Base-by-base conservation (phyloP, 129 eudicot genomes). In the Calendula officinalis region DNA sequence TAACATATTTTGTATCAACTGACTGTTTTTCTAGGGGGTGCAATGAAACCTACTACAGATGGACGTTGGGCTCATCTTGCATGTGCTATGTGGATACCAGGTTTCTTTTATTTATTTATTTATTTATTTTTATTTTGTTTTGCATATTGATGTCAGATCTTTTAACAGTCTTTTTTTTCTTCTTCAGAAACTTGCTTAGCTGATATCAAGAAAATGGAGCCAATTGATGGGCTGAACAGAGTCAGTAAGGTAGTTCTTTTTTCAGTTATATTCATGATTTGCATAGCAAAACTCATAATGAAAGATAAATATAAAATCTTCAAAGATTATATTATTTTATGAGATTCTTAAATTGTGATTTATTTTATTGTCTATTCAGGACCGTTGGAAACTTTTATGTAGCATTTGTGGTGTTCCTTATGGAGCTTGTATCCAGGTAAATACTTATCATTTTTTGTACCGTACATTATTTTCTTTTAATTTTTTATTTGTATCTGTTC, bases 1-100 rank as follows among this genome's bases (percentile, higher is more conserved):
- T 58, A 48, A 46, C 27, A 58, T 5, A 33, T 15, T 37, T 7
- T 62, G 47, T 60, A 39, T 64, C 38, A 64, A 64, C 17, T 22
- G 36, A 38, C 66, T 69, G 9, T 69, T 49, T 53, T 60, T 42
- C 17, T 65, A 94, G 99, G 99, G 54, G 99, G 99, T 80, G 99
- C 95, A 60, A 88, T 94, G 99, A 94, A 94, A 81, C 92, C 92
- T 66, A 94, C 99, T 33, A 86, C 89, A 5, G 97, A 94, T 68
- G 99, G 92, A 35, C 91, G 96, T 34, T 94, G 99, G 99, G 99
- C 99, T 74, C 99, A 94, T 80, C 95, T 94, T 56, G 95, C 99
- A 71, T 94, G 99, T 81, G 99, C 99, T 67, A 94, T 94, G 73
- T 94, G 99, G 99, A 88, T 94, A 72, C 99, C 99, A 81, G 99